Evolutionary conservation across 805 yeast species (phyloP).

Genomic region (Metschnikowia henanensis): DNA sequence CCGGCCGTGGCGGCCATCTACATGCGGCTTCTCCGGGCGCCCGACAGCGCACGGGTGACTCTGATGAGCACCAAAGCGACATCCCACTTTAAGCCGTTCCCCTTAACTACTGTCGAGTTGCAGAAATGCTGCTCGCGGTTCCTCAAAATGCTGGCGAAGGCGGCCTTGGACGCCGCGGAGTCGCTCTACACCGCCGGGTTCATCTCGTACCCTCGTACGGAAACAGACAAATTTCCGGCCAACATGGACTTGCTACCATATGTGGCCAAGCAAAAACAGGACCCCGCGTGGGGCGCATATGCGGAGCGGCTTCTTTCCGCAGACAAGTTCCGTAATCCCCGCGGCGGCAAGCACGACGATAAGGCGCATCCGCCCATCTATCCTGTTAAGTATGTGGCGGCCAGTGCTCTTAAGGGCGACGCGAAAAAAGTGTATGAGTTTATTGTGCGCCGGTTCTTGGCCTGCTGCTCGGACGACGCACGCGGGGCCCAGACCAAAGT

Average conservation of each 20-base stretch:
- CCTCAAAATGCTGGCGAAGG: conserved; percentile 78
- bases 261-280: conserved; percentile 58
- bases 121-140: conserved; percentile 81
- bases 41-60: conserved; percentile 50
- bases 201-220: conserved; percentile 96
- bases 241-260: conserved; percentile 68
- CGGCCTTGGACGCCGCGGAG: conserved; percentile 77
- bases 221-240: conserved; percentile 83
- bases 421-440: conserved; percentile 82
- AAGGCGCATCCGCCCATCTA: conserved; percentile 99
- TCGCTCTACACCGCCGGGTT: conserved; percentile 81
- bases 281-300: conserved; percentile 69
- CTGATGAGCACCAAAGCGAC: conserved; percentile 61
- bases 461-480: conserved; percentile 92
- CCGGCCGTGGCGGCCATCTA: conserved; percentile 61
- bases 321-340: conserved; percentile 59
- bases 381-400: conserved; percentile 59
- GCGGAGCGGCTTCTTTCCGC: conserved; percentile 42
- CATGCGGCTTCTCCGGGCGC: conserved; percentile 56
- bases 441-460: conserved; percentile 81
- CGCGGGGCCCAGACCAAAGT: conserved; percentile 68
- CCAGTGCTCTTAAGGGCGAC: conserved; percentile 32
- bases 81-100: conserved; percentile 78
- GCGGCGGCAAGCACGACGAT: conserved; percentile 84
- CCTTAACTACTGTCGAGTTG: conserved; percentile 90